Conservation (phyloP, 1,139 yeast species). For the Hemisphaericaspora subhashii region DNA sequence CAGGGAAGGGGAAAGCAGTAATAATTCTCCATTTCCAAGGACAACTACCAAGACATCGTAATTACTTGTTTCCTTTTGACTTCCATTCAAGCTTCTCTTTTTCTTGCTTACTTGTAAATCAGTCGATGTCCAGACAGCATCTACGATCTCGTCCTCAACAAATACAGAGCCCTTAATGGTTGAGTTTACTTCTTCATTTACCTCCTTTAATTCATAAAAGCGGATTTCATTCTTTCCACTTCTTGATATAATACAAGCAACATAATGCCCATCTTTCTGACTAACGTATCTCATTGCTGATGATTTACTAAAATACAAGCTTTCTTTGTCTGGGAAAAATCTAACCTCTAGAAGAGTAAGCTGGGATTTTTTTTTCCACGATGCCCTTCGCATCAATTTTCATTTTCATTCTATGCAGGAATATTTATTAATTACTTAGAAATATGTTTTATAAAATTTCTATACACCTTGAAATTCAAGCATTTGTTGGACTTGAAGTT, state of each 20-base stretch:
- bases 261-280: slow-evolving; percentile 23
- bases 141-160: slow-evolving; percentile 20
- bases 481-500: slow-evolving; percentile 83
- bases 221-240: slow-evolving; percentile 38
- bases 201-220: slow-evolving; percentile 22
- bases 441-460: background rate
- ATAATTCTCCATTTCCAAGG: slow-evolving; percentile 36
- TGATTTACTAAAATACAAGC: background rate
- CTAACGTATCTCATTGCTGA: slow-evolving; percentile 9
- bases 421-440: background rate
- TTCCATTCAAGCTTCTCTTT: slow-evolving; percentile 13
- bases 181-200: slow-evolving; percentile 5
- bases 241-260: slow-evolving; percentile 33
- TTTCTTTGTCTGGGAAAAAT: too few species aligned
- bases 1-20: slow-evolving; percentile 41
- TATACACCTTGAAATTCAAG: slow-evolving; percentile 56
- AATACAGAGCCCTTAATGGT: slow-evolving; percentile 8
- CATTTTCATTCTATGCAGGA: background rate
- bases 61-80: slow-evolving; percentile 1
- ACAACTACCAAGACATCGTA: slow-evolving; percentile 32
- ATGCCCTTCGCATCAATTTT: slow-evolving; percentile 2
- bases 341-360: too few species aligned
- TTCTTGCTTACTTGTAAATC: slow-evolving; percentile 16
- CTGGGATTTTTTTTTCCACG: slow-evolving; percentile 1
- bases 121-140: slow-evolving; percentile 17